Evolutionary conservation across 2,329 filamentous ascomycete genomes (phyloP).

Genomic region (Bipolaris cookei): DNA sequence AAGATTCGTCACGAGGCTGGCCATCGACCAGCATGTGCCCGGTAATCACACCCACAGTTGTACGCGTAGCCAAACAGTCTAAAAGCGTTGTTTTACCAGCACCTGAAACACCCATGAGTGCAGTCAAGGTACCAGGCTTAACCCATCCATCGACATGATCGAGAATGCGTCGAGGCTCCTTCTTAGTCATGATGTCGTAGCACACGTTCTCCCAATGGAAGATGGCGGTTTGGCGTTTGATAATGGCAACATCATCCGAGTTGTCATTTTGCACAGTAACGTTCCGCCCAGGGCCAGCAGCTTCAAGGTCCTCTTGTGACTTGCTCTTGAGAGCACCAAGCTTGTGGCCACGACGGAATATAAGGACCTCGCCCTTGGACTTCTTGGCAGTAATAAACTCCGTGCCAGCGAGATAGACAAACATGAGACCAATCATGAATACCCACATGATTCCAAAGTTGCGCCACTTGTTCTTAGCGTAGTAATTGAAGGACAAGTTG

Average conservation of each 20-base stretch:
- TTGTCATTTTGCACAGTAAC: conserved; percentile 1
- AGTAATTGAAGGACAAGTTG: conserved; percentile 54
- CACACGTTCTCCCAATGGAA: conserved; percentile 68
- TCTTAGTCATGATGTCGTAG: conserved; percentile 60
- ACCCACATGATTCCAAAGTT: conserved; percentile 54
- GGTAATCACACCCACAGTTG: conserved; percentile 80
- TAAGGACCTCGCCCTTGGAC: conserved; percentile 59
- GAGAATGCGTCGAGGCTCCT: conserved; percentile 53
- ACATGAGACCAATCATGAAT: conserved; percentile 59
- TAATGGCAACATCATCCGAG: conserved; percentile 11
- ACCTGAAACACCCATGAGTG: conserved; percentile 39
- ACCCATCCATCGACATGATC: conserved; percentile 60
- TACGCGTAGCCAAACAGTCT: conserved; percentile 66
- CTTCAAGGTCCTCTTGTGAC: conserved; percentile 37
- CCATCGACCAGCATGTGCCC: conserved; percentile 82
- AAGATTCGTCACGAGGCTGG: conserved; percentile 70
- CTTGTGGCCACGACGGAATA: too few species aligned
- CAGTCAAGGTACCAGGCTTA: conserved; percentile 60
- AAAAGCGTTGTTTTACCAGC: conserved; percentile 43
- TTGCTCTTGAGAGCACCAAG: conserved; percentile 66
- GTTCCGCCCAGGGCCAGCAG: too few species aligned
- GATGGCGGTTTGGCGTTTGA: conserved; percentile 68
- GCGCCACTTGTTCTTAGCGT: conserved; percentile 34
- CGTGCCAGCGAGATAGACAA: conserved; percentile 65
- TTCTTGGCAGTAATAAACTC: too few species aligned